Evolutionary conservation across 2,329 filamentous ascomycete genomes (phyloP).

Genomic region (Phialemoniopsis sp.): DNA sequence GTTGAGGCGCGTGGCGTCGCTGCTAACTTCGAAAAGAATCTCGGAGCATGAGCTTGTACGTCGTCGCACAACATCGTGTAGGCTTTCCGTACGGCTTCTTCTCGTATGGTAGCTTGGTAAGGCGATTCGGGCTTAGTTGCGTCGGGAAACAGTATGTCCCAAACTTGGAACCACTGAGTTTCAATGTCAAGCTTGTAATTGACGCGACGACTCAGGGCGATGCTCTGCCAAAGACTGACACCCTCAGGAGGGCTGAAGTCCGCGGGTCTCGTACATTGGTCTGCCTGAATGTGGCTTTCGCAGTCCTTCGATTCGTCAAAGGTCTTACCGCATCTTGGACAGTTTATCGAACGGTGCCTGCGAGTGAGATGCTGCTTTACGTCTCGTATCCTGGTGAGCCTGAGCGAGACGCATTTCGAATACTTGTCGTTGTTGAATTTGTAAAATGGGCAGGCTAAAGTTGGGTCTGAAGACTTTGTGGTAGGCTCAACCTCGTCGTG

Average conservation of each 20-base stretch:
- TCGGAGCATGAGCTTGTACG: too few relatives aligned
- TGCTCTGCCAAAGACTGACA: slow-evolving; percentile 6
- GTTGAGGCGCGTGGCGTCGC: too few relatives aligned
- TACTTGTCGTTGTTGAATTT: slow-evolving; percentile 9
- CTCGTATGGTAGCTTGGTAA: too few relatives aligned
- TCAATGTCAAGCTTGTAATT: slow-evolving; percentile 2
- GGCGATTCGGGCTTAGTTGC: slow-evolving; percentile 5
- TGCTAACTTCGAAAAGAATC: too few relatives aligned
- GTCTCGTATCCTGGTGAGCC: slow-evolving; percentile 11
- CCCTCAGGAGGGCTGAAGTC: slow-evolving; percentile 1
- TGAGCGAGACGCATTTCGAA: slow-evolving; percentile 7
- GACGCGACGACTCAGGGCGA: slow-evolving; percentile 1
- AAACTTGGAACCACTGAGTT: slow-evolving; percentile 13
- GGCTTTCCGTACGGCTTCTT: too few relatives aligned
- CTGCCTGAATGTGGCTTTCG: not conserved
- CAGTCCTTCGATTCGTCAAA: slow-evolving; percentile 3
- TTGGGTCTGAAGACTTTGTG: not conserved
- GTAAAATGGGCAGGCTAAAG: slow-evolving; percentile 14
- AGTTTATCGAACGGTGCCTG: slow-evolving; percentile 9
- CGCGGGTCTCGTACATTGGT: not conserved
- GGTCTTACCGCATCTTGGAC: slow-evolving; percentile 8
- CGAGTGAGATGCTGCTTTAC: slow-evolving; percentile 17
- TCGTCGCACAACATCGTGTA: too few relatives aligned
- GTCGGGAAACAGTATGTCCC: slow-evolving; percentile 14
- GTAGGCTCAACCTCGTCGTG: too few relatives aligned